A percentile compares a stretch with the other conserved stretches of the same genome.
Conservation (phyloP, 1,139 yeast genomes). For the Yamadazyma spencermartinsiae region DNA sequence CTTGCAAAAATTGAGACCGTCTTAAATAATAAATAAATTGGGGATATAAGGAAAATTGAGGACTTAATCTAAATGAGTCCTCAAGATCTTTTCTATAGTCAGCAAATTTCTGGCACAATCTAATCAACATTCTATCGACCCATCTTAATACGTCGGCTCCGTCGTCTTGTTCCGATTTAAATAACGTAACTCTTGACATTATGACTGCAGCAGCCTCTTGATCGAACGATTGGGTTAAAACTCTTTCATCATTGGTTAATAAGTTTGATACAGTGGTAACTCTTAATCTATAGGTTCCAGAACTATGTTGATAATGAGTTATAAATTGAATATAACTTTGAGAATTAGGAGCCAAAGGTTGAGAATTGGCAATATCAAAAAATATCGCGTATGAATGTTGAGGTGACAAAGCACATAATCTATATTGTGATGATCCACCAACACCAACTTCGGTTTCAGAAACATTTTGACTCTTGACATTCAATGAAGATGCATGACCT, state of each 20-base stretch:
- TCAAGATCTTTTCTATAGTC: slow-evolving; percentile 51
- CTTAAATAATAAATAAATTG: slow-evolving; percentile 95
- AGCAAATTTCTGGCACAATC: slow-evolving; percentile 53
- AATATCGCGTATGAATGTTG: slow-evolving; percentile 83
- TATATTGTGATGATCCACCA: slow-evolving; percentile 90
- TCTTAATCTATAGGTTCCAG: slow-evolving; percentile 81
- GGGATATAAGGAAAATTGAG: slow-evolving; percentile 64
- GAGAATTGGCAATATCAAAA: slow-evolving; percentile 75
- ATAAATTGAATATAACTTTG: slow-evolving; percentile 68
- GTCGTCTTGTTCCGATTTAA: slow-evolving; percentile 74
- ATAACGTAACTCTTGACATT: slow-evolving; percentile 91
- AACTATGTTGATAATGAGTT: slow-evolving; percentile 77
- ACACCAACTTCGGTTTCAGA: slow-evolving; percentile 93
- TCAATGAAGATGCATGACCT: slow-evolving; percentile 86
- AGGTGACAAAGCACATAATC: slow-evolving; percentile 80
- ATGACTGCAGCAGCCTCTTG: slow-evolving; percentile 98
- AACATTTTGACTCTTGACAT: slow-evolving; percentile 64
- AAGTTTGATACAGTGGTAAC: slow-evolving; percentile 85
- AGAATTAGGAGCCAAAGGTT: slow-evolving; percentile 46
- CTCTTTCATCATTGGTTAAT: slow-evolving; percentile 50
- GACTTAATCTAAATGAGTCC: slow-evolving; percentile 48
- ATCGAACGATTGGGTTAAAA: slow-evolving; percentile 75
- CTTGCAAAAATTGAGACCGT: slow-evolving; percentile 94
- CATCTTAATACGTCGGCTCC: slow-evolving; percentile 55
- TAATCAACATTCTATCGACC: slow-evolving; percentile 52